Evolutionary conservation across 1,284 basidiomycete genomes (phyloP).

Genomic region (Cutaneotrichosporon sp.): DNA sequence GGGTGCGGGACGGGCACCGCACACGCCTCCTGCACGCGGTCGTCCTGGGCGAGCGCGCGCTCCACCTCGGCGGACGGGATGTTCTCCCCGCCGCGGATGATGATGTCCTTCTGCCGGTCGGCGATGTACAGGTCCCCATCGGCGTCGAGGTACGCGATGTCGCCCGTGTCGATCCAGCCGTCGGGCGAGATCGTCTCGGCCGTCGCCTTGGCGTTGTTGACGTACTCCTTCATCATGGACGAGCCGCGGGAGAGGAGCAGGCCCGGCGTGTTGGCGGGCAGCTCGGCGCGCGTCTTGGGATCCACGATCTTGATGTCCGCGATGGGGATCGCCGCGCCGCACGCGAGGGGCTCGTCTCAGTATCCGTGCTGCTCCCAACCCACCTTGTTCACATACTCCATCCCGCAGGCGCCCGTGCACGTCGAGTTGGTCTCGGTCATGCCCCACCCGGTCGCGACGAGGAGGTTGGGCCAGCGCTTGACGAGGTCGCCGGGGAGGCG

Average conservation of each 20-base stretch:
- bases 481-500: constrained; percentile 38
- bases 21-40: constrained; percentile 39
- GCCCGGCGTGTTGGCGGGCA: constrained; percentile 32
- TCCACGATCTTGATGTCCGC: constrained; percentile 41
- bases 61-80: constrained; percentile 45
- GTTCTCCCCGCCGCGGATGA: constrained; percentile 53
- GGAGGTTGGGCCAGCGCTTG: constrained; percentile 32
- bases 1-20: constrained; percentile 43
- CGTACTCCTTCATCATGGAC: constrained; percentile 49
- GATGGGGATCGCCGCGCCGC: constrained; percentile 39
- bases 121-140: constrained; percentile 45
- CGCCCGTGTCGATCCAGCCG: constrained; percentile 51
- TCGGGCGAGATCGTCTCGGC: constrained; percentile 34
- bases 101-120: constrained; percentile 46
- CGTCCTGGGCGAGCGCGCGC: constrained; percentile 42
- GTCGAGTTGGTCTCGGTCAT: constrained; percentile 49
- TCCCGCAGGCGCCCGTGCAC: constrained; percentile 38
- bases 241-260: constrained; percentile 41
- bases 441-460: constrained; percentile 36
- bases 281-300: constrained; percentile 27
- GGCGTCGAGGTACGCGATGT: constrained; percentile 40
- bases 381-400: constrained; percentile 41
- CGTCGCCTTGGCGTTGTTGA: constrained; percentile 42
- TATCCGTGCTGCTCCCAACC: too few relatives aligned
- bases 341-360: constrained; percentile 12